Evolutionary conservation across 2,329 filamentous ascomycete species (phyloP).

Genomic region (Trichoderma cornu-damae): DNA sequence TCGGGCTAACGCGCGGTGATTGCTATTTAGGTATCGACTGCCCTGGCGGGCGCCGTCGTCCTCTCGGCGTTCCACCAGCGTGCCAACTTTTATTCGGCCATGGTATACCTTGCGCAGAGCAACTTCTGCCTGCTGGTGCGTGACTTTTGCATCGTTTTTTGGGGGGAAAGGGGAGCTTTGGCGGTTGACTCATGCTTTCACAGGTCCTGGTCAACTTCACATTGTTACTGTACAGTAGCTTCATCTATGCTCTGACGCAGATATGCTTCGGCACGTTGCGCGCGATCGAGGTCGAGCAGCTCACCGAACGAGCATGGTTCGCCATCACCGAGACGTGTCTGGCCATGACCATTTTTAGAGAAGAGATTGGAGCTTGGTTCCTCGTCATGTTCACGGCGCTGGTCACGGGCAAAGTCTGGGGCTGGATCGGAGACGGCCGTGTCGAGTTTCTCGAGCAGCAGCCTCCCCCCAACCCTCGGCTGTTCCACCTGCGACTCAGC

Average conservation of each 20-base stretch:
- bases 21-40: constrained; percentile 63
- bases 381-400: constrained; percentile 93
- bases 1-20: not conserved
- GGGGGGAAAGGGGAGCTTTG: not conserved
- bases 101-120: constrained; percentile 93
- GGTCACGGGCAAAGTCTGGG: constrained; percentile 93
- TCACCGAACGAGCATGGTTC: constrained; percentile 98
- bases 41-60: constrained; percentile 76
- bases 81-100: constrained; percentile 96
- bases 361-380: constrained; percentile 92
- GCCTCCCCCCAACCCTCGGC: constrained; percentile 76
- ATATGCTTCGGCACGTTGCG: constrained; percentile 86
- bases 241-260: constrained; percentile 83
- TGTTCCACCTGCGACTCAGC: constrained; percentile 81
- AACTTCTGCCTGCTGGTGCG: constrained; percentile 88
- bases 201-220: constrained; percentile 89
- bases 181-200: not conserved
- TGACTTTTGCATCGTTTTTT: constrained; percentile 16
- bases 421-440: constrained; percentile 93
- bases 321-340: constrained; percentile 94
- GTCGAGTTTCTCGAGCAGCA: constrained; percentile 95
- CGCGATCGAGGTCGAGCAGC: constrained; percentile 90
- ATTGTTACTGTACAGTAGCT: constrained; percentile 70
- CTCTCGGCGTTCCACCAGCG: constrained; percentile 90
- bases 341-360: constrained; percentile 96